Percentiles rank a stretch among this genome's conserved stretches.
Conservation (phyloP, 23 red algal genomes). For the Gracilariopsis chorda region DNA sequence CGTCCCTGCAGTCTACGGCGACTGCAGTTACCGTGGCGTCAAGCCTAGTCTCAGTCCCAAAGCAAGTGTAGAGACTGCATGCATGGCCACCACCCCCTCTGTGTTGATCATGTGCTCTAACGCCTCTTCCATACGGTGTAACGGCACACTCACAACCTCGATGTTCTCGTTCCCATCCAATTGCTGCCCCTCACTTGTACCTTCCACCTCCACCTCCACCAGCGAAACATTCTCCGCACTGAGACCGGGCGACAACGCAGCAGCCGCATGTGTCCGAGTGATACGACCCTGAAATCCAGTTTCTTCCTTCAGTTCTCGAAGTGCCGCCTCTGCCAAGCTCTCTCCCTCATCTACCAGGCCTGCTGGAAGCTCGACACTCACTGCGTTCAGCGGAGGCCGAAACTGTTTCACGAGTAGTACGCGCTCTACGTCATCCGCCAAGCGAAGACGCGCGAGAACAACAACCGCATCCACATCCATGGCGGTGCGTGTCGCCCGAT, state of each 20-base stretch:
- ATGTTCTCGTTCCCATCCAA: conserved; percentile 53
- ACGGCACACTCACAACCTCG: conserved; percentile 47
- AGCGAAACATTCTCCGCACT: conserved; percentile 22
- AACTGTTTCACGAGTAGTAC: conserved; percentile 74
- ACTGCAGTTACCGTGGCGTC: neutral
- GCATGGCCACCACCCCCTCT: conserved; percentile 40
- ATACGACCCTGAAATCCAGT: conserved; percentile 59
- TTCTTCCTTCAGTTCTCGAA: conserved; percentile 75
- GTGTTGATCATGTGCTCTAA: conserved; percentile 23
- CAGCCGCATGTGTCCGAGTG: neutral
- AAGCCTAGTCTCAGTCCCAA: neutral
- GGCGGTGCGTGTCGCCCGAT: conserved; percentile 15
- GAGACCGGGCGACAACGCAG: conserved; percentile 36
- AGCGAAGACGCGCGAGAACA: conserved; percentile 32
- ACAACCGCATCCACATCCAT: conserved; percentile 47
- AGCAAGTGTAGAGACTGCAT: conserved; percentile 31
- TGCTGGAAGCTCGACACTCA: conserved; percentile 69
- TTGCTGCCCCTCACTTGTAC: neutral
- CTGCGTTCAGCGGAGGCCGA: conserved; percentile 48
- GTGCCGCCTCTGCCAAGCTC: conserved; percentile 40
- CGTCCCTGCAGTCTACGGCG: neutral
- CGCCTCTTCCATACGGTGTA: conserved; percentile 37
- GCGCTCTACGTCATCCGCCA: conserved; percentile 8
- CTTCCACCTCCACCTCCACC: conserved; percentile 50
- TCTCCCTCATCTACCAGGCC: conserved; percentile 73